phyloP scores from a whole-genome alignment of 2,329 filamentous ascomycete genomes.

The Trichoderma arundinaceum region DNA sequence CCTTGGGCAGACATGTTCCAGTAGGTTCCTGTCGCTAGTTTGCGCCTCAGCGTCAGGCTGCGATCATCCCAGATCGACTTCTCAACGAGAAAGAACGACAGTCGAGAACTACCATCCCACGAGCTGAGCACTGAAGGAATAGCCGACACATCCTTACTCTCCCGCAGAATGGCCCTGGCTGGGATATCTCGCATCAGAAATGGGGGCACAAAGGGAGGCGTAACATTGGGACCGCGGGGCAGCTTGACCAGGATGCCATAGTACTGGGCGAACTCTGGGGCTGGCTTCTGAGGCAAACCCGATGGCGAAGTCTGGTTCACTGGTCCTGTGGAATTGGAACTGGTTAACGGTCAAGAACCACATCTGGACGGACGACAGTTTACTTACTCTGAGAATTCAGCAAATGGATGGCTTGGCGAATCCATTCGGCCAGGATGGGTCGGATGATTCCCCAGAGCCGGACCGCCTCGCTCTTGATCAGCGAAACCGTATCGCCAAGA shows the following conservation, averaged over 20 bases:
- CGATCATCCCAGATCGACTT: constrained; percentile 13
- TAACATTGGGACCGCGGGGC: not conserved
- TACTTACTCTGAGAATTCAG: constrained; percentile 13
- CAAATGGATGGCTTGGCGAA: not conserved
- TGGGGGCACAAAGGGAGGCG: not conserved
- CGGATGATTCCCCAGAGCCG: not conserved
- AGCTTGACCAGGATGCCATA: constrained; percentile 21
- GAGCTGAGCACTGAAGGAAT: constrained; percentile 15
- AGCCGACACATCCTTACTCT: not conserved
- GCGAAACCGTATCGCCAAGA: not conserved
- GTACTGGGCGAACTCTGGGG: constrained; percentile 15
- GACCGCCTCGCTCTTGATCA: not conserved
- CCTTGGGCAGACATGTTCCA: constrained; percentile 11
- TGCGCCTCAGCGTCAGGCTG: not conserved
- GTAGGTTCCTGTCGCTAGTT: constrained; percentile 4
- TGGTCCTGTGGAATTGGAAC: not conserved
- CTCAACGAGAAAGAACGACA: constrained; percentile 15
- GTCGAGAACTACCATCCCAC: not conserved
- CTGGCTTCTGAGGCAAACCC: not conserved
- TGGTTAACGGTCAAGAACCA: not conserved
- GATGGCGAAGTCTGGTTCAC: constrained; percentile 2
- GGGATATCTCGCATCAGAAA: constrained; percentile 5
- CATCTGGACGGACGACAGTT: not conserved
- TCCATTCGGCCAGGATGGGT: constrained; percentile 4
- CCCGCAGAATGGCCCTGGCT: not conserved